phyloP scores from a whole-genome alignment of 345 rosid genomes.

The Salix udensis region DNA sequence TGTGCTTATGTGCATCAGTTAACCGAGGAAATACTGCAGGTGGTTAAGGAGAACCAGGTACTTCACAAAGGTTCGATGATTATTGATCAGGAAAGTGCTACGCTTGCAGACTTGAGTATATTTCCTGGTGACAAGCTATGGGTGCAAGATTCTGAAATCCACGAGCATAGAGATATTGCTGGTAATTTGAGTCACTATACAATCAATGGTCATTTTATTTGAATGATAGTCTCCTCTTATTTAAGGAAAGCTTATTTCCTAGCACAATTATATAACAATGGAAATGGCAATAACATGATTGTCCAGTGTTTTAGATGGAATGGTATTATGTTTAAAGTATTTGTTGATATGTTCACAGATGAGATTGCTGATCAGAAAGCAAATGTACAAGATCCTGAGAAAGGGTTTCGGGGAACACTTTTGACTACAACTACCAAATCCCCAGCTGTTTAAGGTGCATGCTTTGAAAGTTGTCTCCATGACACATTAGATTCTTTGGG shows the following conservation, averaged over 20 bases:
- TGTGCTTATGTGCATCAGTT: neutral
- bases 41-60: conserved; percentile 91
- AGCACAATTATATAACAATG: neutral
- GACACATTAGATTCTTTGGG: conserved; percentile 10
- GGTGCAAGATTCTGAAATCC: conserved; percentile 93
- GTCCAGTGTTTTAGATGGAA: neutral
- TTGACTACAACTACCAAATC: conserved; percentile 68
- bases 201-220: conserved; percentile 7
- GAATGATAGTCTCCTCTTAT: neutral
- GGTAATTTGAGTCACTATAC: conserved; percentile 42
- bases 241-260: neutral
- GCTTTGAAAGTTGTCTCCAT: conserved; percentile 1
- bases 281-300: neutral
- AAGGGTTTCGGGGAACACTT: conserved; percentile 88
- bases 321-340: neutral
- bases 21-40: conserved; percentile 41
- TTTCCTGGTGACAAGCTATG: conserved; percentile 95
- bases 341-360: conserved; percentile 40
- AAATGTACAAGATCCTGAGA: conserved; percentile 56
- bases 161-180: conserved; percentile 94
- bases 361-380: conserved; percentile 70
- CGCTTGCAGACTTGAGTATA: conserved; percentile 92
- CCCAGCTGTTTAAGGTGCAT: conserved; percentile 43
- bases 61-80: conserved; percentile 76
- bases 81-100: conserved; percentile 81